Evolutionary conservation across 192 early-diverging fungal genomes (phyloP).

Genomic region (Linnemannia schmuckeri): DNA sequence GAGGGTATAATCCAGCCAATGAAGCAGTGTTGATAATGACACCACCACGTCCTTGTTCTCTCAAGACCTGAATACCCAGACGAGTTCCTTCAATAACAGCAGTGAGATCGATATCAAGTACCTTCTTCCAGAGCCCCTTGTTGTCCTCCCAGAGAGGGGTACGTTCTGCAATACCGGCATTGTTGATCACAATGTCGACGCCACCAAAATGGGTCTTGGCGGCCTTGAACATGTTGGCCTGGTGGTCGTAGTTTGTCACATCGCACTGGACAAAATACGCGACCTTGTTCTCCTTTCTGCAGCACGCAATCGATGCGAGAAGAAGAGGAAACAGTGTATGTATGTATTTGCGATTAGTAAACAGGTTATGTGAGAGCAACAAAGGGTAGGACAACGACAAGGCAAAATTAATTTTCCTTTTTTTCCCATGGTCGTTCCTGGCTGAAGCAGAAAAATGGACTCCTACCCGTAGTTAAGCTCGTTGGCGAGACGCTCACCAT

Average conservation of each 20-base stretch:
- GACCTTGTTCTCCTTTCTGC: slow-evolving; percentile 32
- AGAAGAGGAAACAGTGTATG: background rate
- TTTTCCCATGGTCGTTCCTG: background rate
- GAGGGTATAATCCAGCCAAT: slow-evolving; percentile 73
- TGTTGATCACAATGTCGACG: slow-evolving; percentile 71
- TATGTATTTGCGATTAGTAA: background rate
- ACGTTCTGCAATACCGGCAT: slow-evolving; percentile 68
- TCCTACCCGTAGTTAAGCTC: slow-evolving; percentile 38
- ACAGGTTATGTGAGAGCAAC: too few species aligned
- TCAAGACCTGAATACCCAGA: slow-evolving; percentile 71
- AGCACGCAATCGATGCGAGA: background rate
- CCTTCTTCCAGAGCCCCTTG: slow-evolving; percentile 58
- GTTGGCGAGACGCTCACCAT: slow-evolving; percentile 31
- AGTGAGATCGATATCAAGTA: slow-evolving; percentile 79
- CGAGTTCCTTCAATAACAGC: slow-evolving; percentile 82
- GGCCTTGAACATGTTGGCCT: slow-evolving; percentile 48
- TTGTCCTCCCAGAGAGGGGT: slow-evolving; percentile 58
- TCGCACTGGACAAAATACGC: slow-evolving; percentile 66
- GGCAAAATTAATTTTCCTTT: background rate
- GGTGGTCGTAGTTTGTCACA: slow-evolving; percentile 54
- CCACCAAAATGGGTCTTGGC: slow-evolving; percentile 66
- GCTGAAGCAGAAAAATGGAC: background rate
- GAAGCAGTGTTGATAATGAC: slow-evolving; percentile 84
- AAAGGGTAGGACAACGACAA: too few species aligned
- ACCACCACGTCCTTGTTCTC: slow-evolving; percentile 61